A percentile compares a stretch with the other conserved stretches of the same genome.
Conservation (phyloP, 2,329 filamentous ascomycete genomes). For the Alternaria sp. region DNA sequence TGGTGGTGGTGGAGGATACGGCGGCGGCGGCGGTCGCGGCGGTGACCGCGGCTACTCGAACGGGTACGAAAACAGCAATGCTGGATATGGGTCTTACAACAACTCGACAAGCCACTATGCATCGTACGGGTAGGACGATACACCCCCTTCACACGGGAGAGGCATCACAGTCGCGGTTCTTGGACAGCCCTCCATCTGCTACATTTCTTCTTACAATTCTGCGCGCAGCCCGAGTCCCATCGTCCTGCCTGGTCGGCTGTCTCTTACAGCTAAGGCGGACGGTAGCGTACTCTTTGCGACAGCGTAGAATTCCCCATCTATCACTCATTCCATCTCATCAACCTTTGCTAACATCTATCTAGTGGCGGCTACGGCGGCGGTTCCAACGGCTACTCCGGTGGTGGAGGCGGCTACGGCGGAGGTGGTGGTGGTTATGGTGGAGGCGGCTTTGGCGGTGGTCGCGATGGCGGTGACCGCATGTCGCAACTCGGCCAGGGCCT, state of each 20-base stretch:
- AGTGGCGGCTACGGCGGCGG: constrained; percentile 42
- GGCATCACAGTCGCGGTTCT: constrained; percentile 50
- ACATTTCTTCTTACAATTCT: constrained; percentile 41
- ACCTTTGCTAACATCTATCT: constrained; percentile 41
- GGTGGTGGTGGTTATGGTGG: constrained; percentile 35
- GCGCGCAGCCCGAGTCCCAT: constrained; percentile 40
- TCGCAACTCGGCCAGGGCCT: constrained; percentile 85
- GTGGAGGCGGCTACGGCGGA: constrained; percentile 66
- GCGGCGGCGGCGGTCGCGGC: constrained; percentile 52
- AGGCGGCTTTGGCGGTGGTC: constrained; percentile 62
- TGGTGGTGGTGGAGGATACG: constrained; percentile 53
- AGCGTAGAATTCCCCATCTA: constrained; percentile 41
- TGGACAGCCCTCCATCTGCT: constrained; percentile 42
- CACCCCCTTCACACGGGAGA: constrained; percentile 50
- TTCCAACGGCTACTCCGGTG: constrained; percentile 64
- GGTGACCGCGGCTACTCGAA: constrained; percentile 63
- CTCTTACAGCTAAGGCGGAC: constrained; percentile 31
- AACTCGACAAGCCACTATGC: constrained; percentile 57
- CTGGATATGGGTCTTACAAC: constrained; percentile 56
- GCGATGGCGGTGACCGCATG: constrained; percentile 86
- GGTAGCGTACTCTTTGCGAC: constrained; percentile 39
- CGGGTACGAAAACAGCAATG: constrained; percentile 59
- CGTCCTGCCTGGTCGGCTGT: constrained; percentile 34
- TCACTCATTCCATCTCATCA: constrained; percentile 14
- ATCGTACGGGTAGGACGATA: constrained; percentile 56